These are phyloP conservation scores for Escovopsis sp. DNA, from an alignment of 2,329 filamentous ascomycete species.

Conservation along the genomic window DNA sequence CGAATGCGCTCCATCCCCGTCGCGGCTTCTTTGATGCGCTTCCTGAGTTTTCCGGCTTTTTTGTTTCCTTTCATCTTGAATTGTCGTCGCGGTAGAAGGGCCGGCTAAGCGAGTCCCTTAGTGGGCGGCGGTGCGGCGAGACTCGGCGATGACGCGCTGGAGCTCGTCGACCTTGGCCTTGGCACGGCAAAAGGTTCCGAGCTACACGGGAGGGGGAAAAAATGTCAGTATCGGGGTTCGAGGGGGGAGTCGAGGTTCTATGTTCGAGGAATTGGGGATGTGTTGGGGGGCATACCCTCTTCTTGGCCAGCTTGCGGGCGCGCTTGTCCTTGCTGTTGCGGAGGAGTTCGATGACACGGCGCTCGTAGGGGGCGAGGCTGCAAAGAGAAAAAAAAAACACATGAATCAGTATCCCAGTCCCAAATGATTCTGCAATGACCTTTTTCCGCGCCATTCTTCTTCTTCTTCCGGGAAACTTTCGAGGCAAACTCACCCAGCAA, in stretches of 20 bases:
- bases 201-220: conserved; percentile 31
- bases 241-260: background rate
- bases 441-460: background rate
- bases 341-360: conserved; percentile 96
- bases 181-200: conserved; percentile 96
- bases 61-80: background rate
- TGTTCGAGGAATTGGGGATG: background rate
- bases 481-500: conserved; percentile 59
- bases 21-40: conserved; percentile 5
- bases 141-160: conserved; percentile 93
- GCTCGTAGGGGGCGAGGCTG: conserved; percentile 87
- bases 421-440: background rate
- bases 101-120: conserved; percentile 22
- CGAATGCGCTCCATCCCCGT: conserved; percentile 21
- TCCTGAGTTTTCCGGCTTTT: background rate
- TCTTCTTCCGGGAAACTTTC: background rate
- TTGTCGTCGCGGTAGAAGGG: no score
- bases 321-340: conserved; percentile 99
- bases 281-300: conserved; percentile 56
- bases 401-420: background rate
- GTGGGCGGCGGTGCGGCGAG: conserved; percentile 49
- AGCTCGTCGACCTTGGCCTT: conserved; percentile 99
- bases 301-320: conserved; percentile 97
- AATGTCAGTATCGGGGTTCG: conserved; percentile 11
- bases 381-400: no score